Evolutionary conservation across 768 basidiomycete species (phyloP), one percentile per base, ranked within the genome.

Genomic region (Rhodotorula paludigena): DNA sequence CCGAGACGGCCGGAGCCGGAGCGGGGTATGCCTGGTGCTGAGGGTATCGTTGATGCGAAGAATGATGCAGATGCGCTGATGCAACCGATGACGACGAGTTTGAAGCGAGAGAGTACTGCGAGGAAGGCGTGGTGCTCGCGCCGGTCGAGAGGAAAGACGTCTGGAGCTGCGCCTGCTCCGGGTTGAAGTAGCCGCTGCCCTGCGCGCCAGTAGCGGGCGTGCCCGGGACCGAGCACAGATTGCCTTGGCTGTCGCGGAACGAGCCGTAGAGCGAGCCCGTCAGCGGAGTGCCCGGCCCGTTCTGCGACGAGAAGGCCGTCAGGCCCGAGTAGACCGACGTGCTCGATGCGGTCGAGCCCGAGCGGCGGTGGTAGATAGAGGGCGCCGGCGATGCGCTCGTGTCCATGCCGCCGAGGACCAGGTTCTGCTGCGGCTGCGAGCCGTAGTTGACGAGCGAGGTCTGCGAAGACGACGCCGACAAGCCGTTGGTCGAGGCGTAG

Each of bases 281-380:
- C 9, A 72, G 56, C 0, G 70, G 67, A 20, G 71, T 65, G 0
- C 66, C 66, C 45, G 36, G 55, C 32, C 49, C 49, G 14, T 60
- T 59, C 36, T 63, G 57, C 57, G 64, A 54, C 23, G 71, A 72
- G 66, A 72, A 72, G 18, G 64, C 66, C 28, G 71, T 68, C 15
- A 72, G 21, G 36, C 66, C 63, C 21, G 71, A 72, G 61, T 62
- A 62, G 53, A 64, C 60, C 52, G 66, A 68, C 21, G 57, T 65
- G 38, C 57, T 65, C 38, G 71, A 72, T 3, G 71, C 66, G 21
- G 71, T 72, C 60, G 71, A 72, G n/a, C 66, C 71, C n/a, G 71
- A 68, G 39, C 71, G 71, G 14, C 55, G 60, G 44, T 72, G 71
- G 25, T 47, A 39, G 42, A 21, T 44, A 44, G 44, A 45, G 28